Conservation (phyloP, 148 eudicot genomes). For the Pharnaceum exiguum region DNA sequence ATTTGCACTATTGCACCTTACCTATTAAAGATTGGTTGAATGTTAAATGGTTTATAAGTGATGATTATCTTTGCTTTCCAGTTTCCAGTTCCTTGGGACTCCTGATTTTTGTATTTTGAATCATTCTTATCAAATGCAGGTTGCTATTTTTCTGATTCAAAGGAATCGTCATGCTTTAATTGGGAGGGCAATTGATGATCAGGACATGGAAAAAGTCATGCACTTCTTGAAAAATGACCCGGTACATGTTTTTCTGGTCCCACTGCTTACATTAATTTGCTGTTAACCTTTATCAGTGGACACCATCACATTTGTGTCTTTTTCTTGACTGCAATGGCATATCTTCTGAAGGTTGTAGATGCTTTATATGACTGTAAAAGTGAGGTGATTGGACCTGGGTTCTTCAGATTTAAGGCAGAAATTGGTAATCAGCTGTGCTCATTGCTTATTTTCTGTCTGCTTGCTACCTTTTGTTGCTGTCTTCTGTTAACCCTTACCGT, state of each 20-base stretch:
- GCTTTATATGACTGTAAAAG: slow-evolving; percentile 94
- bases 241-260: slow-evolving; percentile 28
- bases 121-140: slow-evolving; percentile 44
- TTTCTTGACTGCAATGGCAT: background rate
- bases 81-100: background rate
- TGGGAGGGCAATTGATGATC: slow-evolving; percentile 95
- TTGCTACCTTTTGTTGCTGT: background rate
- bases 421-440: slow-evolving; percentile 49
- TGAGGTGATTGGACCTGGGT: slow-evolving; percentile 98
- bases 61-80: no score
- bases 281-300: background rate
- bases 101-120: background rate
- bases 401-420: slow-evolving; percentile 96
- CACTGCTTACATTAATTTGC: slow-evolving; percentile 4
- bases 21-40: no score
- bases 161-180: slow-evolving; percentile 96
- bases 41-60: no score
- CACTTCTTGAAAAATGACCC: slow-evolving; percentile 86
- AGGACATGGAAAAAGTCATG: slow-evolving; percentile 84
- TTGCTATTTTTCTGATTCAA: slow-evolving; percentile 92
- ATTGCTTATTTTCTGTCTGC: background rate
- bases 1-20: no score
- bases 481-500: background rate
- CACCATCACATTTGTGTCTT: background rate
- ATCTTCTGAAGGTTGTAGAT: slow-evolving; percentile 74